Evolutionary conservation across 1,284 basidiomycete genomes (phyloP).

Genomic region (Ustanciosporium gigantosporum): DNA sequence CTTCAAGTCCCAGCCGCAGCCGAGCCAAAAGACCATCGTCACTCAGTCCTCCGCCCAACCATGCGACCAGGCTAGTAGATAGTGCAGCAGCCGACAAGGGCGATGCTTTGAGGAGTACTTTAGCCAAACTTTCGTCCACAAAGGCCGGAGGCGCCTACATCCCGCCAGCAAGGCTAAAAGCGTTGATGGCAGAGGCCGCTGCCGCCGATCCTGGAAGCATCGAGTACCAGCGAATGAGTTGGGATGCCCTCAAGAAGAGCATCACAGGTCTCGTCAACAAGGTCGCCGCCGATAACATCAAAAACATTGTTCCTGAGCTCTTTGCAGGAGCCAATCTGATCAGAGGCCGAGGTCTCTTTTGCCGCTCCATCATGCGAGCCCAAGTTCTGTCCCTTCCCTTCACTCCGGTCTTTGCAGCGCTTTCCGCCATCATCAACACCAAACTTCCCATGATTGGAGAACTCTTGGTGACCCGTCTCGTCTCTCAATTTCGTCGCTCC

Average conservation of each 20-base stretch:
- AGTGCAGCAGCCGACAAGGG: slow-evolving; percentile 18
- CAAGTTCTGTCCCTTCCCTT: slow-evolving; percentile 95
- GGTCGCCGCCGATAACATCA: slow-evolving; percentile 83
- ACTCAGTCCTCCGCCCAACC: neutral
- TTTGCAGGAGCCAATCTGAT: slow-evolving; percentile 59
- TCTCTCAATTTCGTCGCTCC: slow-evolving; percentile 90
- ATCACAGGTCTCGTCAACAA: slow-evolving; percentile 99
- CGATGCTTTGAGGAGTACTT: slow-evolving; percentile 40
- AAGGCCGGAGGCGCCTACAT: slow-evolving; percentile 94
- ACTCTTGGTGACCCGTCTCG: slow-evolving; percentile 80
- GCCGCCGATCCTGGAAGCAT: slow-evolving; percentile 78
- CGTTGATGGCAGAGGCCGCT: slow-evolving; percentile 81
- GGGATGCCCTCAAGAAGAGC: slow-evolving; percentile 96
- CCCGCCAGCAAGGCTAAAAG: slow-evolving; percentile 83
- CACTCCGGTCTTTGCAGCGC: slow-evolving; percentile 92
- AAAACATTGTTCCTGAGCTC: slow-evolving; percentile 86
- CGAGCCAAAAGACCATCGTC: neutral
- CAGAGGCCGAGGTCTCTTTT: slow-evolving; percentile 57
- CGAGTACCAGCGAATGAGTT: slow-evolving; percentile 93
- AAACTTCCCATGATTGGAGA: slow-evolving; percentile 97
- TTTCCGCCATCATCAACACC: slow-evolving; percentile 93
- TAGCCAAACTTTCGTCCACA: slow-evolving; percentile 55
- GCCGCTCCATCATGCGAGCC: slow-evolving; percentile 92
- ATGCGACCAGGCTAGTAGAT: neutral
- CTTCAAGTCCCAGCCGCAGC: neutral